Evolutionary conservation across 1,139 yeast genomes (phyloP).

Genomic region (Yamadazyma kanchanaburiensis): DNA sequence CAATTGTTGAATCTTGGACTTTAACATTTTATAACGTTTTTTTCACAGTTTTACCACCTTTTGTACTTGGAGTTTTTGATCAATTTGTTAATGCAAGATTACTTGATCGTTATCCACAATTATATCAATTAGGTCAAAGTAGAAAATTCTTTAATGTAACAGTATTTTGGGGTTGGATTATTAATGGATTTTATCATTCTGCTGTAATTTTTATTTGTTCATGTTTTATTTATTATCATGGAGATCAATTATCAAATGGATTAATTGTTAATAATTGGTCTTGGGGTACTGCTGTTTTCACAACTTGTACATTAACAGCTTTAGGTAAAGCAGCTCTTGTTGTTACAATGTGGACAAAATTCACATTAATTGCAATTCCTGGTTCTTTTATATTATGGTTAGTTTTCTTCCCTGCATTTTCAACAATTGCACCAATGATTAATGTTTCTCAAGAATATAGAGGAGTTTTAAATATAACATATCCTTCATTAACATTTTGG

Average conservation of each 20-base stretch:
- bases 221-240: constrained; percentile 63
- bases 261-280: constrained; percentile 86
- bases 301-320: constrained; percentile 85
- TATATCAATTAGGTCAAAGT: constrained; percentile 86
- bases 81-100: constrained; percentile 91
- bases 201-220: constrained; percentile 78
- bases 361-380: constrained; percentile 87
- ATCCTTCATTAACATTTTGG: constrained; percentile 84
- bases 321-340: constrained; percentile 93
- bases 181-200: constrained; percentile 93
- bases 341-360: constrained; percentile 93
- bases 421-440: constrained; percentile 78
- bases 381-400: constrained; percentile 89
- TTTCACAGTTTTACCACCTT: constrained; percentile 93
- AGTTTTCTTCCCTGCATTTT: constrained; percentile 81
- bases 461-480: constrained; percentile 75
- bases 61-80: constrained; percentile 93
- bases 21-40: constrained; percentile 94
- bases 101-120: constrained; percentile 86
- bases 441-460: constrained; percentile 81
- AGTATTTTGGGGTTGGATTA: constrained; percentile 97
- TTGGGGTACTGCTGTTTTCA: constrained; percentile 90
- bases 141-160: constrained; percentile 85
- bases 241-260: constrained; percentile 67
- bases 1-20: constrained; percentile 97